A percentile compares a stretch with the other conserved stretches of the same genome.
Evolutionary conservation across 2,329 filamentous ascomycete species (phyloP).

Genomic region (Huntiella decipiens): DNA sequence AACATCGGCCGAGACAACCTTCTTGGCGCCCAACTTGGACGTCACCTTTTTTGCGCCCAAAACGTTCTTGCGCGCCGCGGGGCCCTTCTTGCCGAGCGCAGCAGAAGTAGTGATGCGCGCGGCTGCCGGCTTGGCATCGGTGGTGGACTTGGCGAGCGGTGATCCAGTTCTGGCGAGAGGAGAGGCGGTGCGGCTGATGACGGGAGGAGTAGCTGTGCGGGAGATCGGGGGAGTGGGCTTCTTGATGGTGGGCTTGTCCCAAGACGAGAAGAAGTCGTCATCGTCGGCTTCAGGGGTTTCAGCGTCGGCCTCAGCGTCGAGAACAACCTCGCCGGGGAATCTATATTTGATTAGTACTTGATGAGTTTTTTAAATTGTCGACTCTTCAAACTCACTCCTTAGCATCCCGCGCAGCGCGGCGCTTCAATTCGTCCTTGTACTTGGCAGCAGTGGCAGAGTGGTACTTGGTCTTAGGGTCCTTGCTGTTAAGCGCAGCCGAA

Average conservation of each 20-base stretch:
- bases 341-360: slow-evolving; percentile 24
- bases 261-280: slow-evolving; percentile 97
- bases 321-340: slow-evolving; percentile 67
- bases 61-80: slow-evolving; percentile 68
- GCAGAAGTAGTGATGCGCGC: slow-evolving; percentile 58
- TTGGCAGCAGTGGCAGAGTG: slow-evolving; percentile 82
- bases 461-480: slow-evolving; percentile 94
- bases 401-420: slow-evolving; percentile 63
- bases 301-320: slow-evolving; percentile 49
- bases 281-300: slow-evolving; percentile 75
- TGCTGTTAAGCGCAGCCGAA: slow-evolving; percentile 82
- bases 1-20: slow-evolving; percentile 48
- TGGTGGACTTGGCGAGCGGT: slow-evolving; percentile 48
- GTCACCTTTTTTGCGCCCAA: slow-evolving; percentile 63
- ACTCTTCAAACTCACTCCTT: slow-evolving; percentile 44
- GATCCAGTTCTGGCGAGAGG: slow-evolving; percentile 81
- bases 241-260: slow-evolving; percentile 97
- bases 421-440: slow-evolving; percentile 93
- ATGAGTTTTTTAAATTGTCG: background rate
- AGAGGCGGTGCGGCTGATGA: slow-evolving; percentile 64
- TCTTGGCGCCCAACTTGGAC: slow-evolving; percentile 81
- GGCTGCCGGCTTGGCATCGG: slow-evolving; percentile 36
- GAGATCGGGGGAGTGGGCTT: slow-evolving; percentile 81
- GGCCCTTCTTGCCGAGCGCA: slow-evolving; percentile 56
- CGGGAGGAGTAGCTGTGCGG: slow-evolving; percentile 68